A percentile compares a stretch with the other conserved stretches of the same genome.
These are phyloP conservation scores for Naganishia sp. DNA, from an alignment of 1,284 basidiomycete genomes.

Conservation along the genomic window DNA sequence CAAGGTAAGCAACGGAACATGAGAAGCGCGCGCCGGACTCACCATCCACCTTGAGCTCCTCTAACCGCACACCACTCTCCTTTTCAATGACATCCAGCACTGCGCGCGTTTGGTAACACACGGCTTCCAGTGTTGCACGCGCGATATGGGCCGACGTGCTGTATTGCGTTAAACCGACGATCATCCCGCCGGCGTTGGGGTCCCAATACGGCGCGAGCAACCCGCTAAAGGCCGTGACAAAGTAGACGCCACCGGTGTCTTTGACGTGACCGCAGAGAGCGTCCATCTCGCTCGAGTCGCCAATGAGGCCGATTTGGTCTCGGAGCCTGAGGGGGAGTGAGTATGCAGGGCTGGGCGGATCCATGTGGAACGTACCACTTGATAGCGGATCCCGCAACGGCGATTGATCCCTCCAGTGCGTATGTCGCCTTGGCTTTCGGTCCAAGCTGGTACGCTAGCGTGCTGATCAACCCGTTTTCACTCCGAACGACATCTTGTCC, in stretches of 20 bases:
- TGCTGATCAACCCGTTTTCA: conserved; percentile 82
- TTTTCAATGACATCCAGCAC: conserved; percentile 88
- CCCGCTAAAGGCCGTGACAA: conserved; percentile 94
- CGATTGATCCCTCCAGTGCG: conserved; percentile 91
- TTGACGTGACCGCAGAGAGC: conserved; percentile 74
- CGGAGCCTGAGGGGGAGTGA: conserved; percentile 63
- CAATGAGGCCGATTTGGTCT: conserved; percentile 83
- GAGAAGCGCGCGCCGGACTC: not conserved
- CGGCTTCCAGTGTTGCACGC: conserved; percentile 87
- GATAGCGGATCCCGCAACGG: conserved; percentile 91
- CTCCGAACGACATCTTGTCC: conserved; percentile 83
- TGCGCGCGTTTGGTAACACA: conserved; percentile 75
- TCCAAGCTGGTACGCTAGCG: conserved; percentile 89
- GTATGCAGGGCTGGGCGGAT: not conserved
- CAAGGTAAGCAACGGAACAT: not conserved
- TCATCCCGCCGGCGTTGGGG: conserved; percentile 45
- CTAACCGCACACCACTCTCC: conserved; percentile 71
- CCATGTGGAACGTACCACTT: conserved; percentile 65
- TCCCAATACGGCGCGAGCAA: conserved; percentile 71
- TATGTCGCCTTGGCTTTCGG: conserved; percentile 77
- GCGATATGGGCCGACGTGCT: conserved; percentile 92
- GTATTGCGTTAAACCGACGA: conserved; percentile 73
- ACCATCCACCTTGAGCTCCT: conserved; percentile 87
- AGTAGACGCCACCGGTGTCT: conserved; percentile 90
- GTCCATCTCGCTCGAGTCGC: conserved; percentile 80